Evolutionary conservation across 768 basidiomycete genomes (phyloP), one percentile per base, ranked within the genome.

Genomic region (Grammothele lineata): DNA sequence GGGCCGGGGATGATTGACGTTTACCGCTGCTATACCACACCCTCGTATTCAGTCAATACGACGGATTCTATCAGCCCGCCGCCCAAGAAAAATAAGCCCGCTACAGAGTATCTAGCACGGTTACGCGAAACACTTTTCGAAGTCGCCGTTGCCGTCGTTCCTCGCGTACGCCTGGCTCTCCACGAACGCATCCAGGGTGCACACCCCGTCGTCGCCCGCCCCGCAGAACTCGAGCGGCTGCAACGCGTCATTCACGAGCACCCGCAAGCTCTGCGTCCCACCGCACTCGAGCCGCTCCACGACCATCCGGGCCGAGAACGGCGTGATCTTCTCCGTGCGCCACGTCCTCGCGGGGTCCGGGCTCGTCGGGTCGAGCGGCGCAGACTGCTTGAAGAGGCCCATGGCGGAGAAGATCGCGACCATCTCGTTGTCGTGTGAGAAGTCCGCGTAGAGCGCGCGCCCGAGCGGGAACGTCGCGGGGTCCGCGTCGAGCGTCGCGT

Each of bases 381-480:
- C 35, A 8, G 6, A 6, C 18, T 36, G 35, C 9, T n/a, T 7
- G 35, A 36, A 36, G 35, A 36, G 59, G 12, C 77, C 90, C 65
- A 79, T 47, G 59, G 87, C 67, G 64, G 74, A 60, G 54, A 82
- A 85, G 40, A 92, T 84, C 27, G 87, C 82, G 33, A 87, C 70
- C 79, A 94, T 87, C 59, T 85, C 72, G 62, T 92, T 89, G 61
- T 92, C 90, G 61, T 93, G 90, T 7, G 86, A 80, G 62, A 93
- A 92, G 65, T 93, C 90, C 18, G 77, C 81, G 57, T 87, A 89
- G 37, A 89, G 58, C 5, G 70, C 69, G 49, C 77, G 76, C 48
- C 80, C 57, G 11, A 87, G 72, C 0, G 90, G 89, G 68, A 93
- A 93, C 0, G 86, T 89, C 11, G 56, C 55, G 0, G 80, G 77